Conservation (phyloP, 129 eudicot species). For the Centrapalus pauciflorus region DNA sequence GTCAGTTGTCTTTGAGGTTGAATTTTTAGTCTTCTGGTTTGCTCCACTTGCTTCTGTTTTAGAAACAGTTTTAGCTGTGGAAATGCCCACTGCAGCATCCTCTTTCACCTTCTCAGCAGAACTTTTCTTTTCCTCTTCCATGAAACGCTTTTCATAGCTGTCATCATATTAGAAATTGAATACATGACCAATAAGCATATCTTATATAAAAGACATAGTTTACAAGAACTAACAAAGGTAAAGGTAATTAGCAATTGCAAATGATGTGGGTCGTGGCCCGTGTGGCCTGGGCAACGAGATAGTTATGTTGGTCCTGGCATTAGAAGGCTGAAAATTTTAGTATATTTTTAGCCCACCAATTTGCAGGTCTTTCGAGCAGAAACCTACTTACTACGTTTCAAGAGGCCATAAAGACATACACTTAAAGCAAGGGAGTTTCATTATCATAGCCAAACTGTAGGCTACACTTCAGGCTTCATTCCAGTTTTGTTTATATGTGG, state of each 20-base stretch:
- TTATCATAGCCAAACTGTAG: too few relatives aligned
- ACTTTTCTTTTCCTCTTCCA: constrained; percentile 51
- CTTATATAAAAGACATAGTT: not conserved
- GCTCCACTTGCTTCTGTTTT: constrained; percentile 32
- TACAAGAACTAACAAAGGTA: not conserved
- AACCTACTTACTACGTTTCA: too few relatives aligned
- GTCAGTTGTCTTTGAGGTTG: constrained; percentile 54
- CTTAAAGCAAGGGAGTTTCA: not conserved
- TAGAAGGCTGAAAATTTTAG: too few relatives aligned
- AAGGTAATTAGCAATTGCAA: too few relatives aligned
- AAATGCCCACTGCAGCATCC: constrained; percentile 32
- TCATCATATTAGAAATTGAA: constrained; percentile 18
- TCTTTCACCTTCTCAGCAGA: constrained; percentile 46
- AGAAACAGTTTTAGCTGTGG: constrained; percentile 39
- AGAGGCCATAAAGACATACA: too few relatives aligned
- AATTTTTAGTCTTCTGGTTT: constrained; percentile 39
- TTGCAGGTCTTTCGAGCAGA: too few relatives aligned
- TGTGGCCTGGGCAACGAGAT: too few relatives aligned
- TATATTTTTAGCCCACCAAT: too few relatives aligned
- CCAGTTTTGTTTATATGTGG: too few relatives aligned
- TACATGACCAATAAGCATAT: not conserved
- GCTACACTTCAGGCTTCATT: too few relatives aligned
- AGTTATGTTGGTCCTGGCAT: too few relatives aligned
- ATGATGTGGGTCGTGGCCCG: too few relatives aligned
- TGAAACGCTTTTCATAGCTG: constrained; percentile 78